phyloP scores from a whole-genome alignment of 441 rosid species.

The Macaranga tanarius region DNA sequence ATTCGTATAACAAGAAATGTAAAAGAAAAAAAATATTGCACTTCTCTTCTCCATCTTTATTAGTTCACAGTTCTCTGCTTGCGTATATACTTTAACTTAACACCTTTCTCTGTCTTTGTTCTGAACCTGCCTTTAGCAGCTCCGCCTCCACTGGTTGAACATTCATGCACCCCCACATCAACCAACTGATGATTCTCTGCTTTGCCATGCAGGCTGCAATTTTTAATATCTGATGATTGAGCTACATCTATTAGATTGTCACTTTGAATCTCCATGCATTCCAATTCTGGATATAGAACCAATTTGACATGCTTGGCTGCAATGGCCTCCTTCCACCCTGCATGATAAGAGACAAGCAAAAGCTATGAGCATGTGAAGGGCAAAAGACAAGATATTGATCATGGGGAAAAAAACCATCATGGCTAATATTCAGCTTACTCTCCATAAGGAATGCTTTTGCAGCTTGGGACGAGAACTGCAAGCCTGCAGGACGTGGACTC shows the following conservation, averaged over 20 bases:
- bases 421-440: slow-evolving; percentile 44
- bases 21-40: neutral
- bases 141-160: slow-evolving; percentile 30
- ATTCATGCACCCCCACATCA: slow-evolving; percentile 16
- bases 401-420: neutral
- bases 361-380: neutral
- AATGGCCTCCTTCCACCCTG: slow-evolving; percentile 94
- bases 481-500: slow-evolving; percentile 24
- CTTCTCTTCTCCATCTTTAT: slow-evolving; percentile 24
- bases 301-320: slow-evolving; percentile 65
- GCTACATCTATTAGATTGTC: slow-evolving; percentile 24
- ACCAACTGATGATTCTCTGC: slow-evolving; percentile 27
- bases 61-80: slow-evolving; percentile 54
- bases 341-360: slow-evolving; percentile 5
- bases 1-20: slow-evolving; percentile 28
- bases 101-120: slow-evolving; percentile 56
- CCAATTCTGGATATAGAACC: slow-evolving; percentile 44
- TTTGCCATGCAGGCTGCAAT: slow-evolving; percentile 16
- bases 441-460: slow-evolving; percentile 76
- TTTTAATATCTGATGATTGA: slow-evolving; percentile 24
- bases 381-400: no score
- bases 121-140: slow-evolving; percentile 41
- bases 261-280: slow-evolving; percentile 23
- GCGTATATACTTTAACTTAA: slow-evolving; percentile 73
- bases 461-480: slow-evolving; percentile 48